phyloP scores from a whole-genome alignment of 345 rosid species.

The Murraya koenigii region DNA sequence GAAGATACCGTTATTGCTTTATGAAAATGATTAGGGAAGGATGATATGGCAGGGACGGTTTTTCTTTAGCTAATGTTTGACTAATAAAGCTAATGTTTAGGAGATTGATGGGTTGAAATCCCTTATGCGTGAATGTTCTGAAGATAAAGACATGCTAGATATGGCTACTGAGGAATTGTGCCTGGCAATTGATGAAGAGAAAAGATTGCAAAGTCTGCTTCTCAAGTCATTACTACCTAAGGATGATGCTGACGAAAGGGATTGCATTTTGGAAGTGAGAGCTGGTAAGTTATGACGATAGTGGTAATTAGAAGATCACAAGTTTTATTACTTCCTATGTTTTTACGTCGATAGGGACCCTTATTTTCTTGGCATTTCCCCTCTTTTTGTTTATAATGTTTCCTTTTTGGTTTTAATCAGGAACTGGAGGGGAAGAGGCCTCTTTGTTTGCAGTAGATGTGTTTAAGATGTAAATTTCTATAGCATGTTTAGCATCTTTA shows the following conservation, averaged over 20 bases:
- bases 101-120: slow-evolving; percentile 74
- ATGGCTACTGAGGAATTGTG: slow-evolving; percentile 70
- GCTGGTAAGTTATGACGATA: slow-evolving; percentile 53
- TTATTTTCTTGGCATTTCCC: background rate
- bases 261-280: slow-evolving; percentile 96
- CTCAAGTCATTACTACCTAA: slow-evolving; percentile 86
- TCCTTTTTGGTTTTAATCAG: slow-evolving; percentile 32
- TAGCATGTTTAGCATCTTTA: background rate
- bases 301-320: background rate
- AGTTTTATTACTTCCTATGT: background rate
- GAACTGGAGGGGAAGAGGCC: slow-evolving; percentile 97
- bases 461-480: slow-evolving; percentile 68
- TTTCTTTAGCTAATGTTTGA: background rate
- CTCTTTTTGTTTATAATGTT: background rate
- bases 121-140: slow-evolving; percentile 56
- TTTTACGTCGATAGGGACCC: background rate
- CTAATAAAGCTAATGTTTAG: slow-evolving; percentile 31
- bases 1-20: background rate
- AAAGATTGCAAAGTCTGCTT: slow-evolving; percentile 63
- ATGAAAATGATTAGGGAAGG: background rate
- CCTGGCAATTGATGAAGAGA: slow-evolving; percentile 61
- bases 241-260: slow-evolving; percentile 98
- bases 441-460: slow-evolving; percentile 95
- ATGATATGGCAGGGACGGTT: background rate
- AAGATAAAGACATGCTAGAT: slow-evolving; percentile 77